Percentiles rank a stretch among this genome's conserved stretches.
phyloP scores from a whole-genome alignment of 2,329 filamentous ascomycete species.

The Trichoderma citrinoviride region DNA sequence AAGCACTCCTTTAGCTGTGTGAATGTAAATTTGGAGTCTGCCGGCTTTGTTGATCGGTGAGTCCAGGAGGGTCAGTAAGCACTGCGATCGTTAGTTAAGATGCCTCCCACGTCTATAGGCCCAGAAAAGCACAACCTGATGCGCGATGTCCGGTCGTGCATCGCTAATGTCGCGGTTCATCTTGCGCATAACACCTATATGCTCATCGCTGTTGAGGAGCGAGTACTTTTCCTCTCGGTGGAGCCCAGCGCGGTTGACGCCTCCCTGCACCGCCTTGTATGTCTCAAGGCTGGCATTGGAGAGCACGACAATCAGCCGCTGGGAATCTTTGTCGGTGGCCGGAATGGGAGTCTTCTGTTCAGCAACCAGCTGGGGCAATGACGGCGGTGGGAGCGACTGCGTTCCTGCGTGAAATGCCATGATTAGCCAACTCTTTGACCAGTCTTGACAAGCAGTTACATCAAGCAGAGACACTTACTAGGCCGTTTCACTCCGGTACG shows the following conservation, averaged over 20 bases:
- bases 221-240: constrained; percentile 93
- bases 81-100: constrained; percentile 60
- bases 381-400: constrained; percentile 89
- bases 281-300: constrained; percentile 98
- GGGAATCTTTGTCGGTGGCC: constrained; percentile 81
- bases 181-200: constrained; percentile 98
- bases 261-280: constrained; percentile 82
- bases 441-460: background rate
- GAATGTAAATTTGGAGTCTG: constrained; percentile 96
- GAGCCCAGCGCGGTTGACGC: constrained; percentile 59
- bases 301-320: constrained; percentile 90
- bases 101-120: constrained; percentile 40
- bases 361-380: constrained; percentile 86
- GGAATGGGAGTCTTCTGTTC: constrained; percentile 88
- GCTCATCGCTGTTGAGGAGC: constrained; percentile 96
- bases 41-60: constrained; percentile 99
- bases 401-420: constrained; percentile 59
- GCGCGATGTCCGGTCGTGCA: constrained; percentile 94
- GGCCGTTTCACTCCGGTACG: constrained; percentile 44
- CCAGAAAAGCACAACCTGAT: constrained; percentile 70
- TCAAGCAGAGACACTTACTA: constrained; percentile 35
- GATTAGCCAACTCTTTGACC: constrained; percentile 24
- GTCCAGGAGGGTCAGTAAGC: constrained; percentile 92
- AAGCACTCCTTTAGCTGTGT: constrained; percentile 93
- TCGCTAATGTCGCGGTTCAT: constrained; percentile 99